Conservation (phyloP, 345 rosid genomes). For the Raphanus sativus region DNA sequence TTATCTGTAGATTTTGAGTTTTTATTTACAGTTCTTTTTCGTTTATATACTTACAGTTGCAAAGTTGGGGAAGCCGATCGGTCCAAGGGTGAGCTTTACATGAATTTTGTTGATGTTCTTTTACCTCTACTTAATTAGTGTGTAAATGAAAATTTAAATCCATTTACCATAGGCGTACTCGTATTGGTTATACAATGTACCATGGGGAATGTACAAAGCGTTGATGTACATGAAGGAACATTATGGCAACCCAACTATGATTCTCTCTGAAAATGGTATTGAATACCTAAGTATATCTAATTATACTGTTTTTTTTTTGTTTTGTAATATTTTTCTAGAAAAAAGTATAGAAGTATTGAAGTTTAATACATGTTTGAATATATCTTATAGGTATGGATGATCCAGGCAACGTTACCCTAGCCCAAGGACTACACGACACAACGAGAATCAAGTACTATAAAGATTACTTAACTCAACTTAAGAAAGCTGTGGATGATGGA, state of each 20-base stretch:
- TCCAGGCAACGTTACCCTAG: constrained; percentile 71
- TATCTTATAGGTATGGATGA: constrained; percentile 78
- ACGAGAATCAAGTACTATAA: constrained; percentile 72
- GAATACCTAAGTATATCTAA: background rate
- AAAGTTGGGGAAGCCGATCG: constrained; percentile 69
- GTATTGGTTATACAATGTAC: constrained; percentile 1
- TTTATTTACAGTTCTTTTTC: background rate
- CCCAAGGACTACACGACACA: constrained; percentile 72
- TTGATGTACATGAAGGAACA: constrained; percentile 67
- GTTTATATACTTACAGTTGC: constrained; percentile 45
- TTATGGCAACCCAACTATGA: constrained; percentile 83
- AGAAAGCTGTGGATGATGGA: constrained; percentile 81
- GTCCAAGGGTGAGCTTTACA: constrained; percentile 59
- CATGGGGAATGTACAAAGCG: constrained; percentile 7
- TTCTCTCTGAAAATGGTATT: constrained; percentile 86
- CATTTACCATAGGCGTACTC: background rate
- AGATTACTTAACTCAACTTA: constrained; percentile 70
- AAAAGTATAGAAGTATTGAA: background rate
- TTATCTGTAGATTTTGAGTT: background rate
- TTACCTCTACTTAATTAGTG: background rate
- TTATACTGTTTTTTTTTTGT: background rate
- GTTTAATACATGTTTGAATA: background rate
- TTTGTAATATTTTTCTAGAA: background rate
- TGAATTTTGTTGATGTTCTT: background rate
- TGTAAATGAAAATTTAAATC: background rate